Evolutionary conservation across 257 asterid species (phyloP).

Genomic region (Sherardia arvensis): DNA sequence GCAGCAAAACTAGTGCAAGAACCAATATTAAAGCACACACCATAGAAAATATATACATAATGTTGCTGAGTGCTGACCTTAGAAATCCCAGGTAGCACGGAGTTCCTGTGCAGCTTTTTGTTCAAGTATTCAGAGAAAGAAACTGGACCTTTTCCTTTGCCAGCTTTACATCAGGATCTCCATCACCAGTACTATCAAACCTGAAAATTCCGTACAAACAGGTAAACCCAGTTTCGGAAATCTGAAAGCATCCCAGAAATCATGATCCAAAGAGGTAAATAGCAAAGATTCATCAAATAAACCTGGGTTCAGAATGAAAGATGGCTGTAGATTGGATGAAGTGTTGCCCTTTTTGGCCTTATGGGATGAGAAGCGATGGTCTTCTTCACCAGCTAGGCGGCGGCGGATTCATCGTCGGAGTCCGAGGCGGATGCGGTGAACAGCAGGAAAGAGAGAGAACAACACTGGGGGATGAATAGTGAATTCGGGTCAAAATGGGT

Average conservation of each 20-base stretch:
- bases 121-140: slow-evolving; percentile 63
- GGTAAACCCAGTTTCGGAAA: neutral
- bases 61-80: slow-evolving; percentile 32
- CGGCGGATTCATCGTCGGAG: too few relatives aligned
- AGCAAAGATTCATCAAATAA: neutral
- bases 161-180: slow-evolving; percentile 22
- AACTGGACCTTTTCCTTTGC: slow-evolving; percentile 33
- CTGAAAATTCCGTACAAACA: slow-evolving; percentile 11
- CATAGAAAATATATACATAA: neutral
- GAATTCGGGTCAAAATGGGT: too few relatives aligned
- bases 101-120: slow-evolving; percentile 47
- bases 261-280: neutral
- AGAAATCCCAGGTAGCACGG: slow-evolving; percentile 40
- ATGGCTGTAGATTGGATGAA: slow-evolving; percentile 45
- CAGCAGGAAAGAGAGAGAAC: too few relatives aligned
- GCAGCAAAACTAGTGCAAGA: too few relatives aligned
- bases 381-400: too few relatives aligned
- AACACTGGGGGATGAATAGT: too few relatives aligned
- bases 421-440: too few relatives aligned
- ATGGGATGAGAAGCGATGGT: slow-evolving; percentile 28
- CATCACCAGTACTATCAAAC: slow-evolving; percentile 18
- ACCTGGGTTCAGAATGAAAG: slow-evolving; percentile 49
- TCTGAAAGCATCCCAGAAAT: neutral
- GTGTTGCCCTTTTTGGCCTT: slow-evolving; percentile 59
- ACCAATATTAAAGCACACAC: neutral